These are phyloP conservation scores for Cruciata laevipes DNA, from an alignment of 257 asterid species.

Conservation along the genomic window DNA sequence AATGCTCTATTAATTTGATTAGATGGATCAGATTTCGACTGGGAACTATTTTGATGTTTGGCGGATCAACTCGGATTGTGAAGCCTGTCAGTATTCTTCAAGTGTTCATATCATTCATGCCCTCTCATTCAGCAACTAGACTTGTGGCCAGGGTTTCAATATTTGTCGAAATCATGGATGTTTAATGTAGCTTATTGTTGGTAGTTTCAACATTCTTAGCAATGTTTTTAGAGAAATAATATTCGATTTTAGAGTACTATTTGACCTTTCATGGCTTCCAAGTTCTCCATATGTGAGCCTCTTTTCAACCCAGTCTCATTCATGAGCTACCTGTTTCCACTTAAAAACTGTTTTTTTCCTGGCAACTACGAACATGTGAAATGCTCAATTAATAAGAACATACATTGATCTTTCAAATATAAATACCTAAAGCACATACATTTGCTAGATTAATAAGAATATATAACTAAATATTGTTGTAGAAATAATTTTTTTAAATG, in stretches of 20 bases:
- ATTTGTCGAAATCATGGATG: conserved; percentile 47
- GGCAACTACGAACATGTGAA: too few species aligned
- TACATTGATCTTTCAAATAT: too few species aligned
- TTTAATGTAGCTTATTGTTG: conserved; percentile 9
- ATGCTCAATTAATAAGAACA: too few species aligned
- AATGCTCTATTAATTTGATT: not conserved
- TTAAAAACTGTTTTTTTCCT: too few species aligned
- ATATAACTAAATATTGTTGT: too few species aligned
- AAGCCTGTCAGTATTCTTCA: conserved; percentile 7
- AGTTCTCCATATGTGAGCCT: too few species aligned
- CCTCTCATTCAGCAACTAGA: conserved; percentile 29
- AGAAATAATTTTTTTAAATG: too few species aligned
- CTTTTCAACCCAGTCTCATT: too few species aligned
- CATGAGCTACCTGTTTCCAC: too few species aligned
- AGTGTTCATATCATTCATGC: conserved; percentile 26
- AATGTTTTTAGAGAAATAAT: not conserved
- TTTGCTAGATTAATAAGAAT: too few species aligned
- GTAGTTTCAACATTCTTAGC: not conserved
- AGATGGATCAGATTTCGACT: not conserved
- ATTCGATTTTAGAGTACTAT: not conserved
- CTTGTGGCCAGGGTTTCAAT: conserved; percentile 39
- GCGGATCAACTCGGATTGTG: conserved; percentile 6
- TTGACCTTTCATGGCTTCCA: not conserved
- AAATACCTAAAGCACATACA: too few species aligned
- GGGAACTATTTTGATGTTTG: conserved; percentile 13